phyloP scores from a whole-genome alignment of 257 asterid genomes.

The Nemophila menziesii region DNA sequence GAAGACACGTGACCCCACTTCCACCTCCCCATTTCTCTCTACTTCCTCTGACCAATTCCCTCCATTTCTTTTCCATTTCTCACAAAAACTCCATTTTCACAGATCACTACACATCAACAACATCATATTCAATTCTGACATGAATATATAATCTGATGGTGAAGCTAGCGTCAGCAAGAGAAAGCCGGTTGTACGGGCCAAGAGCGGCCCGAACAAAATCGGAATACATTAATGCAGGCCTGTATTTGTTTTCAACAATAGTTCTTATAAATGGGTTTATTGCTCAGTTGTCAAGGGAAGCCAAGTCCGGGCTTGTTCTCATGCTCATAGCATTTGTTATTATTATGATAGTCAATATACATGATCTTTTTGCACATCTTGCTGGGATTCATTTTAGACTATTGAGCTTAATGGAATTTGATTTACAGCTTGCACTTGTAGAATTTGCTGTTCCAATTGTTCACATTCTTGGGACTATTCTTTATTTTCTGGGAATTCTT shows the following conservation, averaged over 20 bases:
- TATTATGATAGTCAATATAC: conserved; percentile 41
- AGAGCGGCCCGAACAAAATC: conserved; percentile 37
- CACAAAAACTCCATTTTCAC: no score
- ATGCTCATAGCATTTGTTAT: conserved; percentile 35
- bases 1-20: conserved; percentile 24
- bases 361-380: conserved; percentile 78
- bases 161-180: conserved; percentile 84
- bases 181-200: conserved; percentile 69
- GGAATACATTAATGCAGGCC: conserved; percentile 83
- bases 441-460: conserved; percentile 69
- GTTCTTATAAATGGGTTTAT: conserved; percentile 53
- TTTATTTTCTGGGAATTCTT: conserved; percentile 43
- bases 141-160: conserved; percentile 32
- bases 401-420: conserved; percentile 39
- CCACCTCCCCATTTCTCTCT: conserved; percentile 1
- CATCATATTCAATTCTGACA: background rate
- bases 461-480: conserved; percentile 33
- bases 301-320: conserved; percentile 59
- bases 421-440: conserved; percentile 54
- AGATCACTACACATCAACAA: background rate
- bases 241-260: conserved; percentile 59
- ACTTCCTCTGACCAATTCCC: background rate
- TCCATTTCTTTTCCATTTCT: no score
- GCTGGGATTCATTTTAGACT: conserved; percentile 56
- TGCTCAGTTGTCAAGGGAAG: conserved; percentile 50